Evolutionary conservation across 495 filamentous ascomycete genomes (phyloP).

Genomic region (Jackrogersella minutella): DNA sequence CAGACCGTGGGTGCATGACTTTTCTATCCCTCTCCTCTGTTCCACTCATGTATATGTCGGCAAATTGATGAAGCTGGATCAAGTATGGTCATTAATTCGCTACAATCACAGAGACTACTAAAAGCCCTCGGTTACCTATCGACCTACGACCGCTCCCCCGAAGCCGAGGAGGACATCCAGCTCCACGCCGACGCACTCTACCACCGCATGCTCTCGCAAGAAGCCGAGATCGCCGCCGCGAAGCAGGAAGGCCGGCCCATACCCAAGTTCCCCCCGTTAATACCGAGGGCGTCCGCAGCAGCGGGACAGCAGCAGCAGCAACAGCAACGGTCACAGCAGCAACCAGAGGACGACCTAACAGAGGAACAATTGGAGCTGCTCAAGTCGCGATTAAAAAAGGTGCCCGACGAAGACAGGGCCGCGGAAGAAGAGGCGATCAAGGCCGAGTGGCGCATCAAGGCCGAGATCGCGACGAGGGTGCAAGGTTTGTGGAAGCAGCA

Average conservation of each 20-base stretch:
- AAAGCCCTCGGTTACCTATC: slow-evolving; percentile 90
- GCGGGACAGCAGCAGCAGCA: slow-evolving; percentile 13
- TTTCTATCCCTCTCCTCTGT: not conserved
- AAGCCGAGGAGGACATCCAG: slow-evolving; percentile 88
- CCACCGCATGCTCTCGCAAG: slow-evolving; percentile 82
- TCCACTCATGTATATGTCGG: too few relatives aligned
- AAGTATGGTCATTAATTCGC: not conserved
- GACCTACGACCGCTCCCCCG: slow-evolving; percentile 65
- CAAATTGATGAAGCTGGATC: too few relatives aligned
- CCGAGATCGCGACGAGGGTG: slow-evolving; percentile 61
- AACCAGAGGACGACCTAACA: slow-evolving; percentile 42
- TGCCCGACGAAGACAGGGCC: slow-evolving; percentile 68
- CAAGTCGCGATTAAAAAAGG: slow-evolving; percentile 62
- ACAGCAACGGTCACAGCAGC: slow-evolving; percentile 12
- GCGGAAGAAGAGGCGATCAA: slow-evolving; percentile 71
- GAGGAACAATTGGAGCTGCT: slow-evolving; percentile 52
- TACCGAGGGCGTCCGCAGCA: too few relatives aligned
- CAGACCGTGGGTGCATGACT: slow-evolving; percentile 68
- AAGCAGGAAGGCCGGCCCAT: slow-evolving; percentile 65
- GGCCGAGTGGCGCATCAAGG: slow-evolving; percentile 67
- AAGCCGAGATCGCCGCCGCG: slow-evolving; percentile 71
- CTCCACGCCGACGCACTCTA: slow-evolving; percentile 93
- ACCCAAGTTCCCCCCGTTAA: slow-evolving; percentile 57
- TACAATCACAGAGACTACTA: slow-evolving; percentile 72
- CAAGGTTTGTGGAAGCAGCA: slow-evolving; percentile 64